These are phyloP conservation scores for Pichia sp. DNA, from an alignment of 1,139 yeast genomes.

Conservation along the genomic window DNA sequence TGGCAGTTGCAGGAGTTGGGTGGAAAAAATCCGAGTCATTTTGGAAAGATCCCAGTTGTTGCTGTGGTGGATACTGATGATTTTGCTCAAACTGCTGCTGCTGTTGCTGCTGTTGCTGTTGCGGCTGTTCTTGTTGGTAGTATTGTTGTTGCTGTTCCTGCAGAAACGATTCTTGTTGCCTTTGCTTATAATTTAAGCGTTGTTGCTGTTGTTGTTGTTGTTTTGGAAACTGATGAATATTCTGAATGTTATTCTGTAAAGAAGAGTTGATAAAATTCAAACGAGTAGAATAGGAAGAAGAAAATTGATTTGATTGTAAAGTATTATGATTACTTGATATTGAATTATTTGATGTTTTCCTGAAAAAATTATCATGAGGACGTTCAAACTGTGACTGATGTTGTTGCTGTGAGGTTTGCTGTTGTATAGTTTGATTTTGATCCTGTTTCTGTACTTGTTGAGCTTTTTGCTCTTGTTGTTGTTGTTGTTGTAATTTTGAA, in stretches of 20 bases:
- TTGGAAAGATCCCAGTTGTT: background rate
- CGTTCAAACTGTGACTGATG: constrained; percentile 1
- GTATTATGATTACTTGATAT: background rate
- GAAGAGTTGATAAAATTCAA: background rate
- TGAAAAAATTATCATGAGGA: constrained; percentile 10
- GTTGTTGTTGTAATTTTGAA: constrained; percentile 20
- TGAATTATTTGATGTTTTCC: constrained; percentile 8
- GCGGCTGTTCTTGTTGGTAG: constrained; percentile 9
- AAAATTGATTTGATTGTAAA: constrained; percentile 1
- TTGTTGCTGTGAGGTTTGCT: background rate
- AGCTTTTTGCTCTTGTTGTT: constrained; percentile 7
- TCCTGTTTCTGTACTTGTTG: constrained; percentile 7
- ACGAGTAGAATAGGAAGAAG: constrained; percentile 7
- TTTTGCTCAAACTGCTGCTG: background rate
- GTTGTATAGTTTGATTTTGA: background rate
- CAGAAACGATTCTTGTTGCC: constrained; percentile 8
- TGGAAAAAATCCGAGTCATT: constrained; percentile 17
- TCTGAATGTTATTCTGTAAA: background rate
- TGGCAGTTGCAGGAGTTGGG: constrained; percentile 38
- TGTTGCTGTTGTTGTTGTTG: constrained; percentile 1
- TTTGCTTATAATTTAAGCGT: background rate
- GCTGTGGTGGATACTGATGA: constrained; percentile 16
- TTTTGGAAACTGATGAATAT: constrained; percentile 15
- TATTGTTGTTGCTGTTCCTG: constrained; percentile 8
- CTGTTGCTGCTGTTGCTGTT: constrained; percentile 14